A percentile compares a stretch with the other conserved stretches of the same genome.
Evolutionary conservation across 2,329 filamentous ascomycete genomes (phyloP).

Genomic region (Cercospora sp.): DNA sequence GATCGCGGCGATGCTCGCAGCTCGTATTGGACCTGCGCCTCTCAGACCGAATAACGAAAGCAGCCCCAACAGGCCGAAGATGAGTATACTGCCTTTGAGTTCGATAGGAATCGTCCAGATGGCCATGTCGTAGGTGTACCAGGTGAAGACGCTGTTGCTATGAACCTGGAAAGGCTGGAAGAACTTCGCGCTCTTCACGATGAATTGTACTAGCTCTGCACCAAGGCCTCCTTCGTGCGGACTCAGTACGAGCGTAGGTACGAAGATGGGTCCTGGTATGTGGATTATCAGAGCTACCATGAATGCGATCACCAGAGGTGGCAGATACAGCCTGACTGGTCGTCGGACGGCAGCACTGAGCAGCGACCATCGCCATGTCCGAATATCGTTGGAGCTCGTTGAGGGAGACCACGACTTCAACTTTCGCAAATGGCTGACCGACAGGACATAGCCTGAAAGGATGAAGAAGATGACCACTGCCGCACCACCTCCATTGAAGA

Average conservation of each 20-base stretch:
- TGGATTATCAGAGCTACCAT: slow-evolving; percentile 16
- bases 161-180: slow-evolving; percentile 17
- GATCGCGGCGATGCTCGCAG: background rate
- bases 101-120: slow-evolving; percentile 25
- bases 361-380: slow-evolving; percentile 7
- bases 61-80: slow-evolving; percentile 14
- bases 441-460: slow-evolving; percentile 52
- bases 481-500: slow-evolving; percentile 58
- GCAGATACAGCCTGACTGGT: slow-evolving; percentile 17
- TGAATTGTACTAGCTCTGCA: slow-evolving; percentile 9
- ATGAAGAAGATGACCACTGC: slow-evolving; percentile 55
- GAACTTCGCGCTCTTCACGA: background rate
- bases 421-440: slow-evolving; percentile 23
- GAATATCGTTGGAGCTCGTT: background rate
- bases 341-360: slow-evolving; percentile 15
- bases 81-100: slow-evolving; percentile 20
- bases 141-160: background rate
- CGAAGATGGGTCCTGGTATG: slow-evolving; percentile 12
- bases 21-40: slow-evolving; percentile 5
- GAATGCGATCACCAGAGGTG: slow-evolving; percentile 12
- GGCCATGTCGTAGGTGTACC: slow-evolving; percentile 21
- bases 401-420: slow-evolving; percentile 3
- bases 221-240: slow-evolving; percentile 15
- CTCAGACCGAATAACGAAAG: slow-evolving; percentile 10
- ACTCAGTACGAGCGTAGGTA: background rate